Conservation (phyloP, 2,329 filamentous ascomycete genomes). For the Scleromitrula shiraiana region DNA sequence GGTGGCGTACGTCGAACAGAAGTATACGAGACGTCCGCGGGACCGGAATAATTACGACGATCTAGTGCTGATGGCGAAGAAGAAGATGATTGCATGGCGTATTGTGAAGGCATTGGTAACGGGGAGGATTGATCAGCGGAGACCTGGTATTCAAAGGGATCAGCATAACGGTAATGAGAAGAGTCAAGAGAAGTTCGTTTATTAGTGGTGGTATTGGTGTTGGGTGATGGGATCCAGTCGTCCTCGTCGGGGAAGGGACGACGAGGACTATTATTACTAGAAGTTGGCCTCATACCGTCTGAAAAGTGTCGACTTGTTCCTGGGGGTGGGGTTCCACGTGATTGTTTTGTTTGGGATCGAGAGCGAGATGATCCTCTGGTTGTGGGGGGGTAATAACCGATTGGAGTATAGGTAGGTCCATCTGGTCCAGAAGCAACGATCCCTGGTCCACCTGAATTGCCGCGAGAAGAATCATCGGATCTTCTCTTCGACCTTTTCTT, state of each 20-base stretch:
- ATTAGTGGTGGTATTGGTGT: slow-evolving; percentile 33
- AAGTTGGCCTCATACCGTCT: slow-evolving; percentile 27
- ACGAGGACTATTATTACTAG: slow-evolving; percentile 31
- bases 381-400: slow-evolving; percentile 33
- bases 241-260: slow-evolving; percentile 41
- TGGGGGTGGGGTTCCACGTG: slow-evolving; percentile 18
- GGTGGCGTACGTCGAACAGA: slow-evolving; percentile 22
- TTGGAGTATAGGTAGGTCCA: slow-evolving; percentile 38
- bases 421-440: slow-evolving; percentile 41
- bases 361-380: slow-evolving; percentile 28
- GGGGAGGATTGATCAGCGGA: slow-evolving; percentile 21
- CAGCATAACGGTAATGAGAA: slow-evolving; percentile 26
- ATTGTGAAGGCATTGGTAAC: slow-evolving; percentile 27
- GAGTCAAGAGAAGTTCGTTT: slow-evolving; percentile 23
- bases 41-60: slow-evolving; percentile 28
- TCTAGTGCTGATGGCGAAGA: too few relatives aligned
- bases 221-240: too few relatives aligned
- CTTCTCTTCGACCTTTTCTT: slow-evolving; percentile 26
- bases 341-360: slow-evolving; percentile 21
- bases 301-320: slow-evolving; percentile 23
- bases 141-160: slow-evolving; percentile 34
- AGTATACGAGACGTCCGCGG: slow-evolving; percentile 30
- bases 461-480: slow-evolving; percentile 24
- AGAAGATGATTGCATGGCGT: slow-evolving; percentile 28
- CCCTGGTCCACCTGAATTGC: slow-evolving; percentile 31